Evolutionary conservation across 768 basidiomycete species (phyloP).

Genomic region (Hemileccinum rubropunctum): DNA sequence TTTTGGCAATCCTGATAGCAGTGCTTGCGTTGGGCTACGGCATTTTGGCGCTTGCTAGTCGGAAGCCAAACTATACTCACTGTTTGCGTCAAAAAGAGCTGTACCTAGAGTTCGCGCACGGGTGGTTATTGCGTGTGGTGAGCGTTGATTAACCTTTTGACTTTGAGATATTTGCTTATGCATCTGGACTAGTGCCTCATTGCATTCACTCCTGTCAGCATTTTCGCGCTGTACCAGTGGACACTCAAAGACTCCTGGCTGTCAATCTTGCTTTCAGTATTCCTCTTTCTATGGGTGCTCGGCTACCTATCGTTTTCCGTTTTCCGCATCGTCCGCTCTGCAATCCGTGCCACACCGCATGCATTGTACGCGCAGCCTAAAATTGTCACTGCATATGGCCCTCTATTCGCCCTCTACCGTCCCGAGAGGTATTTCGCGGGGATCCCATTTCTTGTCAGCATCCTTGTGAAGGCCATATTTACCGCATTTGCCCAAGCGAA

Average conservation of each 20-base stretch:
- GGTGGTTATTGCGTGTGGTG: conserved; percentile 70
- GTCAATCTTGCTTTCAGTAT: conserved; percentile 72
- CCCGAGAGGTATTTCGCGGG: conserved; percentile 67
- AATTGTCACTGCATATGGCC: conserved; percentile 44
- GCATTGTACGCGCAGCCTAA: conserved; percentile 36
- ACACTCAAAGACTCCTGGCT: conserved; percentile 87
- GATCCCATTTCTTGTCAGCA: conserved; percentile 50
- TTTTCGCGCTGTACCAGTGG: conserved; percentile 90
- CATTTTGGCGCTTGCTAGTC: conserved; percentile 31
- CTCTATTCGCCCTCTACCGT: conserved; percentile 69
- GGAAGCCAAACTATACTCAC: conserved; percentile 18
- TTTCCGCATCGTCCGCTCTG: conserved; percentile 48
- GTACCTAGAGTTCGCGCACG: conserved; percentile 48
- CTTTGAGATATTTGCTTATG: conserved; percentile 3
- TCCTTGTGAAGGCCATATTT: conserved; percentile 68
- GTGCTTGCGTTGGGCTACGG: conserved; percentile 53
- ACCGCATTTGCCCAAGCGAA: conserved; percentile 61
- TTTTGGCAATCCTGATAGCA: conserved; percentile 56
- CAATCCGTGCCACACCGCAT: conserved; percentile 38
- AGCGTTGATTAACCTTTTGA: conserved; percentile 25
- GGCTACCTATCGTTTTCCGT: conserved; percentile 48
- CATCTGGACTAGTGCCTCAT: conserved; percentile 50
- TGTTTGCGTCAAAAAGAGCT: conserved; percentile 22
- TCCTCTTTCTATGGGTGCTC: conserved; percentile 55
- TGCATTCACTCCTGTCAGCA: conserved; percentile 62